Evolutionary conservation across 2,329 filamentous ascomycete species (phyloP).

Genomic region (Esteya vermicola): DNA sequence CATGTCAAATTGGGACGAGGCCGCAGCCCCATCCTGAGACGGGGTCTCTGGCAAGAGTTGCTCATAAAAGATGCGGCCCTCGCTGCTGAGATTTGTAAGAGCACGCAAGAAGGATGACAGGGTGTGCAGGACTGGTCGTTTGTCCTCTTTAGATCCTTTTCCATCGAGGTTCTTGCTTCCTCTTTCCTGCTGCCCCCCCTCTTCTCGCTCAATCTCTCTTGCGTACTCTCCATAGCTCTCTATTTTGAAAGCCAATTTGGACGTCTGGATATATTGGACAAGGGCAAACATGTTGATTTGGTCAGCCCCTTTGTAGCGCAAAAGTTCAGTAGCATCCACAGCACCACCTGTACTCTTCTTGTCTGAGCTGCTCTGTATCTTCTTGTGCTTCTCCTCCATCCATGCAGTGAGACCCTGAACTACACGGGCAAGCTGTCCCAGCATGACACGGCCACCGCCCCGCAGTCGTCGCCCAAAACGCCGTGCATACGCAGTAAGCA

Average conservation of each 20-base stretch:
- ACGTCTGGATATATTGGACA: slow-evolving; percentile 75
- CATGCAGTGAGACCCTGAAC: slow-evolving; percentile 64
- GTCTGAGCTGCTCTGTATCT: slow-evolving; percentile 15
- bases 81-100: slow-evolving; percentile 70
- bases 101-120: slow-evolving; percentile 55
- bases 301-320: slow-evolving; percentile 75
- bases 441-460: slow-evolving; percentile 80
- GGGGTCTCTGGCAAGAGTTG: slow-evolving; percentile 18
- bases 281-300: slow-evolving; percentile 91
- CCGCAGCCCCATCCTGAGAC: neutral
- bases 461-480: slow-evolving; percentile 81
- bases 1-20: slow-evolving; percentile 26
- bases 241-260: slow-evolving; percentile 86
- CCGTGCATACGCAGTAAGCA: slow-evolving; percentile 70
- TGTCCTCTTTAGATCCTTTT: slow-evolving; percentile 16
- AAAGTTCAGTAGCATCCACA: slow-evolving; percentile 56
- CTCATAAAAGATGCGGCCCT: slow-evolving; percentile 52
- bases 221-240: slow-evolving; percentile 67
- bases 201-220: slow-evolving; percentile 28
- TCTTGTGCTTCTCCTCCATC: slow-evolving; percentile 39
- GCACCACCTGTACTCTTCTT: slow-evolving; percentile 32
- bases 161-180: slow-evolving; percentile 9
- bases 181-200: slow-evolving; percentile 7
- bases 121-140: slow-evolving; percentile 36
- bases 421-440: slow-evolving; percentile 74